Conservation (phyloP, 352 stramenopile species). For the Phytophthora fragariaefolia region DNA sequence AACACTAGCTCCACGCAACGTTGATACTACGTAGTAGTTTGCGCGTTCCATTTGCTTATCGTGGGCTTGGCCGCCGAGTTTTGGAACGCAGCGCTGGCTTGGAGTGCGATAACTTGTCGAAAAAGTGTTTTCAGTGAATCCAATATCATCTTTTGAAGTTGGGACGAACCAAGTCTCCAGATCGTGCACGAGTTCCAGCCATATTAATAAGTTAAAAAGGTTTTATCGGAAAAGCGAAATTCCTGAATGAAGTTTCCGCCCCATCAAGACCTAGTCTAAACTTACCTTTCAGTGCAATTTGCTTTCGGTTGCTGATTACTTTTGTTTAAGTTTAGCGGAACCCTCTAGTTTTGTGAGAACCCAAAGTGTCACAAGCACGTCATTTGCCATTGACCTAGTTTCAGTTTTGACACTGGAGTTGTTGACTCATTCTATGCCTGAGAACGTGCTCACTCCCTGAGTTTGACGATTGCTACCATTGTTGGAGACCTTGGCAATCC, state of each 20-base stretch:
- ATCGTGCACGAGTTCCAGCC: not conserved
- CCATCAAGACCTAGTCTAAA: no score
- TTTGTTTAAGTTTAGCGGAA: no score
- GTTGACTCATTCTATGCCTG: conserved; percentile 7
- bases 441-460: conserved; percentile 50
- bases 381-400: not conserved
- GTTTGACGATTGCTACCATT: conserved; percentile 60
- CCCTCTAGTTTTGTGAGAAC: no score
- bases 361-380: no score
- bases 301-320: no score
- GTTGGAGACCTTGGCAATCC: conserved; percentile 93
- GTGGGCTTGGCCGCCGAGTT: not conserved
- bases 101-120: not conserved
- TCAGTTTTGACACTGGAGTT: not conserved
- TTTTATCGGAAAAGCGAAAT: no score
- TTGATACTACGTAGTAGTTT: not conserved
- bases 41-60: no score
- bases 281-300: no score
- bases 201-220: no score
- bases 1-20: not conserved
- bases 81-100: not conserved
- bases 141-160: not conserved
- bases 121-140: not conserved
- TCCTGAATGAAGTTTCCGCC: no score
- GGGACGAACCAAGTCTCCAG: not conserved